phyloP scores from a whole-genome alignment of 176 grass and related monocot species.

The Oryza coarctata region DNA sequence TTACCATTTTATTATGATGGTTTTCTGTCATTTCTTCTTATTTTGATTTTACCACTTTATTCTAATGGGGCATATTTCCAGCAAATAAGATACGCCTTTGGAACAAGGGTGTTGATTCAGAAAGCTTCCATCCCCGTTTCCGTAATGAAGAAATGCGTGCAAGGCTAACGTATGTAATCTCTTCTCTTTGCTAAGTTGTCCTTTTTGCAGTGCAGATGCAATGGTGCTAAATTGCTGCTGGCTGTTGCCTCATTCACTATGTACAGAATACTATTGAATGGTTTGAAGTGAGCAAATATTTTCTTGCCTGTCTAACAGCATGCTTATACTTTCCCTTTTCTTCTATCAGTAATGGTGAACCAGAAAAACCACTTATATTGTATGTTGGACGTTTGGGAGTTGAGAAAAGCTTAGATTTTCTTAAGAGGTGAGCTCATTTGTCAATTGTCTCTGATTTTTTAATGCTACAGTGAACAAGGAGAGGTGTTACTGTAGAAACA shows the following conservation, averaged over 20 bases:
- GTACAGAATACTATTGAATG: not conserved
- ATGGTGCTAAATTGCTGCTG: not conserved
- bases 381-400: slow-evolving; percentile 92
- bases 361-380: slow-evolving; percentile 85
- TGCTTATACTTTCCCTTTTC: slow-evolving; percentile 11
- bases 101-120: slow-evolving; percentile 95
- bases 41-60: slow-evolving; percentile 7
- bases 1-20: slow-evolving; percentile 30
- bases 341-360: slow-evolving; percentile 63
- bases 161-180: slow-evolving; percentile 64
- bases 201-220: slow-evolving; percentile 11
- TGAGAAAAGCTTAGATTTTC: slow-evolving; percentile 97
- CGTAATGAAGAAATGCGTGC: slow-evolving; percentile 76
- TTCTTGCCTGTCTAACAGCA: slow-evolving; percentile 7
- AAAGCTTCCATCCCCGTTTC: slow-evolving; percentile 88
- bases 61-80: slow-evolving; percentile 42
- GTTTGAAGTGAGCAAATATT: slow-evolving; percentile 13
- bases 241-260: not conserved
- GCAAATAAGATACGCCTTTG: slow-evolving; percentile 96
- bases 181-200: not conserved
- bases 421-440: slow-evolving; percentile 59
- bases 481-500: not conserved
- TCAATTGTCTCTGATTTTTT: not conserved
- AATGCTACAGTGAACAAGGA: not conserved
- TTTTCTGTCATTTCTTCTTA: not conserved